These are phyloP conservation scores for Erigeron philadelphicus DNA, from an alignment of 140 eudicot species.

Conservation along the genomic window DNA sequence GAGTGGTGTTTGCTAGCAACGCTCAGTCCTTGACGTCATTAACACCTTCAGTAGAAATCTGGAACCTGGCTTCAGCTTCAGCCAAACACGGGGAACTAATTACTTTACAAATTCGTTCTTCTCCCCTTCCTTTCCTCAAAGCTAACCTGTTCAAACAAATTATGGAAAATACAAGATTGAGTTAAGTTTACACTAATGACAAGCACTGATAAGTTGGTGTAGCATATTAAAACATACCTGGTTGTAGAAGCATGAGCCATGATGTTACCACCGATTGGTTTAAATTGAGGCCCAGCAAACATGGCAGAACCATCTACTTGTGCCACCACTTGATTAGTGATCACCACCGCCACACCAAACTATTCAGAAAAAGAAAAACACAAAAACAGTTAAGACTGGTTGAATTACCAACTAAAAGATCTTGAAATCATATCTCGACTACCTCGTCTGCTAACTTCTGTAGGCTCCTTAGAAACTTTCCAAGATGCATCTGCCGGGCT, in stretches of 20 bases:
- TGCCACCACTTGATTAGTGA: constrained; percentile 97
- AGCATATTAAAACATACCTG: constrained; percentile 41
- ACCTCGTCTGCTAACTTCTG: constrained; percentile 97
- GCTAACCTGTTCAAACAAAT: constrained; percentile 49
- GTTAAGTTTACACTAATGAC: not conserved
- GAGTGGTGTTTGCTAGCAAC: not conserved
- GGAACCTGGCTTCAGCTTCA: constrained; percentile 96
- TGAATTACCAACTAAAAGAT: not conserved
- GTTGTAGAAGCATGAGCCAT: constrained; percentile 99
- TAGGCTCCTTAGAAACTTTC: constrained; percentile 90
- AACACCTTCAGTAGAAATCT: constrained; percentile 76
- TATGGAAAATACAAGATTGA: not conserved
- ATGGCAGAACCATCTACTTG: constrained; percentile 97
- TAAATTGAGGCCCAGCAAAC: constrained; percentile 89
- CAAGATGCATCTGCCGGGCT: constrained; percentile 97
- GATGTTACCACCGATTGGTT: constrained; percentile 94
- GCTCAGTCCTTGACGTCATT: constrained; percentile 75
- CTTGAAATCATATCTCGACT: not conserved
- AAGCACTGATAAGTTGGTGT: not conserved
- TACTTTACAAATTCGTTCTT: constrained; percentile 89
- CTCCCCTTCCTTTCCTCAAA: constrained; percentile 85
- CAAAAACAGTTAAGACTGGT: too few relatives aligned
- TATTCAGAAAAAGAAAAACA: constrained; percentile 16
- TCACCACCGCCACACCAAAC: constrained; percentile 95
- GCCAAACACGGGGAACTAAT: constrained; percentile 94